These are phyloP conservation scores for Eucommia ulmoides DNA, from an alignment of 257 asterid genomes.

Conservation along the genomic window DNA sequence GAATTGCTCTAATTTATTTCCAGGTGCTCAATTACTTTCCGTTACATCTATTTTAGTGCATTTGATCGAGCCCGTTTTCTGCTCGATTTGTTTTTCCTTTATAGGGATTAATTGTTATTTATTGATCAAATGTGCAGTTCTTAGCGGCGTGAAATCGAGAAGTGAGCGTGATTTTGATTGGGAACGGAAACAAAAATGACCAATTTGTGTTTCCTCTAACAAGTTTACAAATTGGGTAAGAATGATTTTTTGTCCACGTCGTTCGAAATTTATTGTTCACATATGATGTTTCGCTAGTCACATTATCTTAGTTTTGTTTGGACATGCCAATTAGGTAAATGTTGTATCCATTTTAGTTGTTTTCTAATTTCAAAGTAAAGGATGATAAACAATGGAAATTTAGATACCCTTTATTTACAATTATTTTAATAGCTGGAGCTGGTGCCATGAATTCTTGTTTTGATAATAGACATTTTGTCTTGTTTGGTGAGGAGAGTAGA, in stretches of 20 bases:
- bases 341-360: not conserved
- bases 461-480: too few species aligned
- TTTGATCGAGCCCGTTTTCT: too few species aligned
- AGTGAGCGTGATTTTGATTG: conserved; percentile 30
- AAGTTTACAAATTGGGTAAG: conserved; percentile 82
- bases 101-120: not conserved
- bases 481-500: too few species aligned
- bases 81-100: not conserved
- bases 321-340: not conserved
- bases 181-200: conserved; percentile 31
- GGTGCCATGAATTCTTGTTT: too few species aligned
- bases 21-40: conserved; percentile 2
- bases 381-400: not conserved
- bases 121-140: conserved; percentile 11
- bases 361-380: not conserved
- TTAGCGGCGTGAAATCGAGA: conserved; percentile 18
- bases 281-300: too few species aligned
- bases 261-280: too few species aligned
- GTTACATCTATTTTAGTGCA: too few species aligned
- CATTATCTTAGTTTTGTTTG: too few species aligned
- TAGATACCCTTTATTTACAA: not conserved
- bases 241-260: not conserved
- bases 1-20: conserved; percentile 10
- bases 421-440: too few species aligned
- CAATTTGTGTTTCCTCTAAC: conserved; percentile 58